phyloP scores from a whole-genome alignment of 2,329 filamentous ascomycete species.

The Beauveria rudraprayagi region DNA sequence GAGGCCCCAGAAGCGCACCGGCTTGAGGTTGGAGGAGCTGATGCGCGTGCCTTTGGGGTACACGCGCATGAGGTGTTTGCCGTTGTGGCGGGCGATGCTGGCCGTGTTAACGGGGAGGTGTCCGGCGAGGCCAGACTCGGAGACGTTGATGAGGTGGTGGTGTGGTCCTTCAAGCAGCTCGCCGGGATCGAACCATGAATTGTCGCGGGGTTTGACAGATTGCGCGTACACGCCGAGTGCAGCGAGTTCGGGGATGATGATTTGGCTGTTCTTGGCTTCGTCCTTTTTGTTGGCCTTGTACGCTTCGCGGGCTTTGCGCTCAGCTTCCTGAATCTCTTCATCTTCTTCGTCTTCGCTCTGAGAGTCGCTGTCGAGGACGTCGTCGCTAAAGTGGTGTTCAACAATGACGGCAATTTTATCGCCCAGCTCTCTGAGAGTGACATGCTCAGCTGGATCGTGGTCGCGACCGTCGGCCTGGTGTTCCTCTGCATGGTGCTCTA shows the following conservation, averaged over 20 bases:
- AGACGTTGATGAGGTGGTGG: slow-evolving; percentile 62
- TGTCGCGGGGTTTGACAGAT: slow-evolving; percentile 58
- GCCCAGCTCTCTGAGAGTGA: slow-evolving; percentile 50
- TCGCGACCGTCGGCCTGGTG: slow-evolving; percentile 38
- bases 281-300: slow-evolving; percentile 48
- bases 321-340: slow-evolving; percentile 11
- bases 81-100: slow-evolving; percentile 50
- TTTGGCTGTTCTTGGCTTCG: slow-evolving; percentile 31
- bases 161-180: slow-evolving; percentile 48
- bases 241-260: slow-evolving; percentile 57
- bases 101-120: slow-evolving; percentile 41
- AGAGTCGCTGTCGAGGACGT: slow-evolving; percentile 34
- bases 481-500: slow-evolving; percentile 23
- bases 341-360: slow-evolving; percentile 30
- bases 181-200: slow-evolving; percentile 53
- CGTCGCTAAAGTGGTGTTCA: slow-evolving; percentile 53
- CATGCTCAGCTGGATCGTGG: slow-evolving; percentile 41
- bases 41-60: slow-evolving; percentile 63
- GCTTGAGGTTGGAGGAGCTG: slow-evolving; percentile 55
- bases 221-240: slow-evolving; percentile 62
- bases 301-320: slow-evolving; percentile 37
- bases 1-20: slow-evolving; percentile 56
- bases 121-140: slow-evolving; percentile 48
- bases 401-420: slow-evolving; percentile 60
- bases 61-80: slow-evolving; percentile 60